Evolutionary conservation across 768 basidiomycete species (phyloP).

Genomic region (Trametes cingulata): DNA sequence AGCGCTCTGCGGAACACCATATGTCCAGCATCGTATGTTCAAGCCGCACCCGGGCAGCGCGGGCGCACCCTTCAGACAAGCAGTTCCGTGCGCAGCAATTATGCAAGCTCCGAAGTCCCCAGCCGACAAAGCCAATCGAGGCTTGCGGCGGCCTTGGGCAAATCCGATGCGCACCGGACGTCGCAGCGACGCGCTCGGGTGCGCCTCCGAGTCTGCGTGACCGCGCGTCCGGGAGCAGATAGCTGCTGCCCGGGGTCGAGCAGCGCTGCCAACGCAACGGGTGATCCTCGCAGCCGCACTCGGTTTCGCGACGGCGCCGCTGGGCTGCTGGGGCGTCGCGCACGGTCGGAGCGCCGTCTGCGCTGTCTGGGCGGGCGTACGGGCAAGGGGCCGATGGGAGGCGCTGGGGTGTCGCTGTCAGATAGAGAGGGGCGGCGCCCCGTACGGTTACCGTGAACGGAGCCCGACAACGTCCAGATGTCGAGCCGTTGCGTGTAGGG

Average conservation of each 20-base stretch:
- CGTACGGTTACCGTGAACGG: not conserved
- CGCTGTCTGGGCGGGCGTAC: not conserved
- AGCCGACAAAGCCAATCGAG: not conserved
- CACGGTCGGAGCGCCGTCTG: not conserved
- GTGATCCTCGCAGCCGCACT: slow-evolving; percentile 2
- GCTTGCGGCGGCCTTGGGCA: no score
- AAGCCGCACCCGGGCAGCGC: not conserved
- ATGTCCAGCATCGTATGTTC: not conserved
- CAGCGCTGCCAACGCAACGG: not conserved
- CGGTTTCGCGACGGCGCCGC: not conserved
- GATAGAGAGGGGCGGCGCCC: not conserved
- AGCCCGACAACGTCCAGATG: slow-evolving; percentile 8
- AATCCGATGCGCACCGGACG: slow-evolving; percentile 9
- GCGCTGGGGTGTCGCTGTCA: not conserved
- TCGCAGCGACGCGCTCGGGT: not conserved
- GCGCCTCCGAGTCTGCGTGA: no score
- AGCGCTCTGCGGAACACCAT: not conserved
- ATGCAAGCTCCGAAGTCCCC: not conserved
- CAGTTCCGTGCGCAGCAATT: not conserved
- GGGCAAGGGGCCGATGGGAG: slow-evolving; percentile 8
- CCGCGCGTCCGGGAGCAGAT: not conserved
- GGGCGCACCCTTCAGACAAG: not conserved
- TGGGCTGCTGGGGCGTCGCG: not conserved
- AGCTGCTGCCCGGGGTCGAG: not conserved
- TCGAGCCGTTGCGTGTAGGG: slow-evolving; percentile 1